Base-by-base conservation (phyloP, 768 basidiomycete genomes). In the Lactarius pseudohatsudake region DNA sequence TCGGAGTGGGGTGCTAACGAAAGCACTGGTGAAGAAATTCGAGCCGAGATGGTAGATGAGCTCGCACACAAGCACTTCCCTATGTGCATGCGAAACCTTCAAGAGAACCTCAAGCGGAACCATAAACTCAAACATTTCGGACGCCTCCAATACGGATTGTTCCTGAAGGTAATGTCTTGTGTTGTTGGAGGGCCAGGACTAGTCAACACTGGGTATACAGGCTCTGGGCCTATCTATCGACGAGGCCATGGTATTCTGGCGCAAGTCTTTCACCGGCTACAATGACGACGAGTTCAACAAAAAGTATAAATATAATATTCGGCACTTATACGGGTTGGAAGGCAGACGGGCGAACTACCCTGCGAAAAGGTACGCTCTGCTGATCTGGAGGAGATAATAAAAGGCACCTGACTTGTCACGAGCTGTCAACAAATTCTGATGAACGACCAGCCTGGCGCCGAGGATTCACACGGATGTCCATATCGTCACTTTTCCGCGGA, bases 251-350 rank as follows among this genome's bases (percentile, higher is more conserved):
- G 78, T 84, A 11, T 99, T 97, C 77, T 99, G 97, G 97, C 82
- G 93, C 62, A 91, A 88, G 74, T 88, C 91, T 30, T 97, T 96
- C 75, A 86, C 77, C 68, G 80, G 78, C 32, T 86, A 93, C 62
- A 86, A 89, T 11, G 96, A 98, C 65, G 94, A 98, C 78, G 90
- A 94, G 75, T 99, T 98, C 78, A 96, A 96, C 81, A 99, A 98
- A 75, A 92, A 97, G 74, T 89, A 98, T 82, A 89, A 87, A 72
- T 99, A 99, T 76, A 99, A 98, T 70, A 95, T 99, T 72, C 88
- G 96, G 55, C 97, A 99, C 75, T 88, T 87, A 5, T 99, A 88
- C 72, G 97, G 97, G 43, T 79, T 97, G 60, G 97, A 98, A 75
- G 97, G 97, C 11, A 93, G 90, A 76, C 86, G 96, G 54, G 91